These are phyloP conservation scores for Metschnikowia koreensis DNA, from an alignment of 805 yeast species.

Conservation along the genomic window DNA sequence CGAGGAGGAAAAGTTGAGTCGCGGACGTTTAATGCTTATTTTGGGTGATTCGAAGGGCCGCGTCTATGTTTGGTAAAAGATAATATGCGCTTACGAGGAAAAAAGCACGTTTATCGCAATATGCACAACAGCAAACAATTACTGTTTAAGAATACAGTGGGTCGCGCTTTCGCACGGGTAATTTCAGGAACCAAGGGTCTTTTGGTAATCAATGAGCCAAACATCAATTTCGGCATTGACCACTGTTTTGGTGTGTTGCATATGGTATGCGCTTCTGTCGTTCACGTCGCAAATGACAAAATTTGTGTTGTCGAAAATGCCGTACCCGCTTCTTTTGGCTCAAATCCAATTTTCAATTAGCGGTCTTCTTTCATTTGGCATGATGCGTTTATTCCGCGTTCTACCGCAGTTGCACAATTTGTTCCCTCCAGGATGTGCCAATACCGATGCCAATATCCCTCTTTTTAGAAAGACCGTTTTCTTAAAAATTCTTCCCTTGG, in stretches of 20 bases:
- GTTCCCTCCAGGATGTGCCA: conserved; percentile 59
- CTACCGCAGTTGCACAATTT: conserved; percentile 23
- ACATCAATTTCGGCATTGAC: conserved; percentile 15
- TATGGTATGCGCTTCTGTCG: conserved; percentile 64
- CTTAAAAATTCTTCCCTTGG: conserved; percentile 56
- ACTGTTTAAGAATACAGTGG: neutral
- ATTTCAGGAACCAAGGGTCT: neutral
- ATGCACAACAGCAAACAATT: neutral
- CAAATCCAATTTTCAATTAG: conserved; percentile 62
- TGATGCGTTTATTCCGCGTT: conserved; percentile 35
- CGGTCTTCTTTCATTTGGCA: conserved; percentile 38
- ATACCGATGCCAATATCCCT: conserved; percentile 29
- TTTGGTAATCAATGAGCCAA: neutral
- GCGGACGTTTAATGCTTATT: conserved; percentile 42
- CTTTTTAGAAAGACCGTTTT: conserved; percentile 32
- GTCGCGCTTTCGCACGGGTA: neutral
- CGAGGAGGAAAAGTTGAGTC: conserved; percentile 32
- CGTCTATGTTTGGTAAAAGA: conserved; percentile 35
- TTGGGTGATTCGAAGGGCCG: conserved; percentile 56
- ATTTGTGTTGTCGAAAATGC: conserved; percentile 50
- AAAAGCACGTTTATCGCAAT: neutral
- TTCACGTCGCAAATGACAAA: conserved; percentile 66
- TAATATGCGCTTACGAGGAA: neutral
- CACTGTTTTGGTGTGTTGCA: conserved; percentile 44
- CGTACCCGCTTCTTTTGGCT: conserved; percentile 62